phyloP scores from a whole-genome alignment of 345 rosid species.

The Eucalyptus grandis region DNA sequence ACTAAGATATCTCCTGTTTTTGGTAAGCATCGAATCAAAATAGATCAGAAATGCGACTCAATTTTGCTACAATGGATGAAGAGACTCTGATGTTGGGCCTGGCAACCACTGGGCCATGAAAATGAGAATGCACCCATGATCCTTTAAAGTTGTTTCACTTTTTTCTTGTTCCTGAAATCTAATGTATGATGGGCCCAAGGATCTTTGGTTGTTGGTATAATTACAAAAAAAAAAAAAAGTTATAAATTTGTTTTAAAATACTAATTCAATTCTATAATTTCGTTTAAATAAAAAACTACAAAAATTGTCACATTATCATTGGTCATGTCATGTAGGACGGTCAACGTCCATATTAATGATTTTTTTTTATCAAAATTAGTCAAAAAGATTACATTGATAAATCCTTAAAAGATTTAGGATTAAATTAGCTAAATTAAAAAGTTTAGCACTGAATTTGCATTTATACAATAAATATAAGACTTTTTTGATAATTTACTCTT shows the following conservation, averaged over 20 bases:
- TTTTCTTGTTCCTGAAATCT: background rate
- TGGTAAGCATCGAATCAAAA: background rate
- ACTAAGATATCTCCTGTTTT: background rate
- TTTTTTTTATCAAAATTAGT: background rate
- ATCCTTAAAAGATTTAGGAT: fast-evolving
- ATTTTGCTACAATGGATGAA: background rate
- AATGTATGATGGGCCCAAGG: background rate
- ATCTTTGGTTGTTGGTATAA: background rate
- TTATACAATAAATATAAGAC: background rate
- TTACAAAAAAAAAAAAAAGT: background rate
- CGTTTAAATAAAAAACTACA: fast-evolving
- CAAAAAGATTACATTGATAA: fast-evolving
- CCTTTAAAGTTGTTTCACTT: background rate
- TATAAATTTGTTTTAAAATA: no score
- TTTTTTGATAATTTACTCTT: background rate
- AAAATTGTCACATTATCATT: fast-evolving
- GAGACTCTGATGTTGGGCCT: background rate
- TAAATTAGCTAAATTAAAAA: background rate
- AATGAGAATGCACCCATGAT: background rate
- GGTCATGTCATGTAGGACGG: fast-evolving
- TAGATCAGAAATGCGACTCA: background rate
- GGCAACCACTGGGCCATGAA: background rate
- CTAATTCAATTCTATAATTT: background rate
- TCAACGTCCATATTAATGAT: fast-evolving
- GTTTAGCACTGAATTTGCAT: fast-evolving